These are phyloP conservation scores for Aspergillus viridinutans DNA, from an alignment of 2,329 filamentous ascomycete genomes.

Conservation along the genomic window DNA sequence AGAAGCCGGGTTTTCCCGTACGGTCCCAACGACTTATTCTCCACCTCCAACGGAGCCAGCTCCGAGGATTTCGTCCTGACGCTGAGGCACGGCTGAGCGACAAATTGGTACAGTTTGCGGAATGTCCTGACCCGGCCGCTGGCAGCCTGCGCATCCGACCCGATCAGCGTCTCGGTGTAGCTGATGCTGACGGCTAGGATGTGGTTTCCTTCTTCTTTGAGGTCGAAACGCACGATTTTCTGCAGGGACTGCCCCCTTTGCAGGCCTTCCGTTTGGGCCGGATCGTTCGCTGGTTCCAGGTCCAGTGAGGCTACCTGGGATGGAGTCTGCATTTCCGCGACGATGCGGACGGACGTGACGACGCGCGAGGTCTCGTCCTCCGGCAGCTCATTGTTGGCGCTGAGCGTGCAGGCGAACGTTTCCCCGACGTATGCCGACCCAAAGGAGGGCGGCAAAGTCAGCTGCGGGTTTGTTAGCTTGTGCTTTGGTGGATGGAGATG, in stretches of 20 bases:
- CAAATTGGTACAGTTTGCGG: slow-evolving; percentile 93
- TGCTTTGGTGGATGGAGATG: not conserved
- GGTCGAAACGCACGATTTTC: slow-evolving; percentile 75
- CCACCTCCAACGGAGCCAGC: slow-evolving; percentile 45
- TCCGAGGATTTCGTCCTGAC: slow-evolving; percentile 84
- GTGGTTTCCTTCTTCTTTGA: slow-evolving; percentile 92
- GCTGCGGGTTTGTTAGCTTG: slow-evolving; percentile 24
- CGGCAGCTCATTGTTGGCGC: slow-evolving; percentile 81
- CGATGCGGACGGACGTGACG: slow-evolving; percentile 74
- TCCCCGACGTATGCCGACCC: slow-evolving; percentile 94
- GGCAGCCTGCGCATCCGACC: slow-evolving; percentile 43
- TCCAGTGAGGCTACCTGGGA: slow-evolving; percentile 66
- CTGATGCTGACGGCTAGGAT: slow-evolving; percentile 89
- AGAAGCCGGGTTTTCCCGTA: slow-evolving; percentile 40
- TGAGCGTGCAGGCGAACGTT: slow-evolving; percentile 88
- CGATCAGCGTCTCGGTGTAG: slow-evolving; percentile 76
- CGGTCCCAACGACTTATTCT: slow-evolving; percentile 43
- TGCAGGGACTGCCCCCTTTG: slow-evolving; percentile 64
- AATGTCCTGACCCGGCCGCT: slow-evolving; percentile 73
- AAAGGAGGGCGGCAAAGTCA: slow-evolving; percentile 86
- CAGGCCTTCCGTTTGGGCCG: slow-evolving; percentile 33
- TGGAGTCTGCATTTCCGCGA: slow-evolving; percentile 94
- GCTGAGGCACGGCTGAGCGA: slow-evolving; percentile 82
- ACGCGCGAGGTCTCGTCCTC: slow-evolving; percentile 38
- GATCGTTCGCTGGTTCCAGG: slow-evolving; percentile 47